phyloP scores from a whole-genome alignment of 495 filamentous ascomycete species.

The Melanomma pulvis-pyrius region DNA sequence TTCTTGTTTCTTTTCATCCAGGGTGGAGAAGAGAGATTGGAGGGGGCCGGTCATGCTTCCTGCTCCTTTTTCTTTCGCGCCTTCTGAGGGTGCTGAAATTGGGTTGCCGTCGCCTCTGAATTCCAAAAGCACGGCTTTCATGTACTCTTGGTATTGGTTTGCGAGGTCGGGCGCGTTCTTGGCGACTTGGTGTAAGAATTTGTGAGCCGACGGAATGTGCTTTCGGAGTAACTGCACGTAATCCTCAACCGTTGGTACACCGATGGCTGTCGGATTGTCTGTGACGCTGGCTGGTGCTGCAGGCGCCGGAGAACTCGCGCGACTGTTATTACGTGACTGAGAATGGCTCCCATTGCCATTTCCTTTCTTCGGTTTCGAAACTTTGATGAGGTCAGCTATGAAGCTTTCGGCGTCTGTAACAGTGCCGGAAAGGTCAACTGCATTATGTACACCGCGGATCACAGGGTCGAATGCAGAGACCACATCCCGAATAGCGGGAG shows the following conservation, averaged over 20 bases:
- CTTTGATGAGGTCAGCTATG: constrained; percentile 61
- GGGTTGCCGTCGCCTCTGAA: constrained; percentile 40
- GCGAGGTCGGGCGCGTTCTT: constrained; percentile 63
- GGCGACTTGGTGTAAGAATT: constrained; percentile 63
- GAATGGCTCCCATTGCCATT: constrained; percentile 18
- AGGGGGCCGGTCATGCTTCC: constrained; percentile 53
- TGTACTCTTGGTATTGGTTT: constrained; percentile 54
- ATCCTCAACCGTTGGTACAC: constrained; percentile 61
- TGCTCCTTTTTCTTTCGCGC: constrained; percentile 36
- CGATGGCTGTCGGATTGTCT: background rate
- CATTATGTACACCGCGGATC: constrained; percentile 64
- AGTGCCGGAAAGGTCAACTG: constrained; percentile 63
- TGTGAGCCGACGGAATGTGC: constrained; percentile 58
- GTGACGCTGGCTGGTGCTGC: constrained; percentile 36
- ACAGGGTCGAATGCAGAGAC: constrained; percentile 66
- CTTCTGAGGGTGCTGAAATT: background rate
- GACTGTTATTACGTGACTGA: constrained; percentile 4
- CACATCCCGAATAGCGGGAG: constrained; percentile 57
- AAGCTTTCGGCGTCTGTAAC: constrained; percentile 61
- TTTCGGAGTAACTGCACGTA: constrained; percentile 60
- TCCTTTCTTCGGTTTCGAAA: constrained; percentile 42
- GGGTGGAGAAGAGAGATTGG: constrained; percentile 50
- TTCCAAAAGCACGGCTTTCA: constrained; percentile 45
- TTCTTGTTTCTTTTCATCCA: constrained; percentile 46
- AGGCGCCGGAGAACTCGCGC: constrained; percentile 10